Base-by-base conservation (phyloP, 257 asterid genomes). In the Echium plantagineum region DNA sequence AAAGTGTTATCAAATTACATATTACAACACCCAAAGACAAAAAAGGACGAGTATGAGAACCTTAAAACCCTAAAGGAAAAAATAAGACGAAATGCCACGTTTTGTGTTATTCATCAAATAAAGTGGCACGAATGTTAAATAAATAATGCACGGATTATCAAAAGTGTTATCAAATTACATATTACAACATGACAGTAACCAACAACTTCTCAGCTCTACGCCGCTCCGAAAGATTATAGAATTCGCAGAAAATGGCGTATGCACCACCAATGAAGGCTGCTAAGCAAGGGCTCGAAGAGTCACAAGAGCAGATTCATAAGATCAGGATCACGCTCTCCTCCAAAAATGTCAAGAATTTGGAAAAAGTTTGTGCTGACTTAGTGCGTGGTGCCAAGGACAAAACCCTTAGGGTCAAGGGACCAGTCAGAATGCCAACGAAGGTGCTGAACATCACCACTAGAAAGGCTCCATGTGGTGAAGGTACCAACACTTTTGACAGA, bases 381-480 rank as follows among this genome's bases (percentile, higher is more conserved):
- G 85, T 85, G 13, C 85, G 87, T 26, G 87, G 85, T 31, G 94
- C 87, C 24, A 82, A 80, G 80, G 89, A 82, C 70, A 85, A 85
- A 58, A 76, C 75, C 15, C 81, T 85, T 56, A 70, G 83, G 68
- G 89, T 82, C 42, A 82, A 85, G 76, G 94, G 94, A 68, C 85
- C 87, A 0, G 87, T 82, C 67, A 76, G 94, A 52, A n/a, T n/a
- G n/a, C n/a, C n/a, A n/a, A n/a, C n/a, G n/a, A 82, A 82, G 82
- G 85, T 80, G 72, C 89, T 85, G 15, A 49, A 61, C 61, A 85
- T 85, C 62, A 85, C 85, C 24, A 85, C 94, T 13, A 78, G 94
- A 77, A 85, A 85, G 67, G 75, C 94, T 20, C 89, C 89, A 2
- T 85, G 89, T 61, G 89, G 89, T 59, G 85, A 85, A 85, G 89